Evolutionary conservation across 495 filamentous ascomycete genomes (phyloP).

Genomic region (Penicillium canariense): DNA sequence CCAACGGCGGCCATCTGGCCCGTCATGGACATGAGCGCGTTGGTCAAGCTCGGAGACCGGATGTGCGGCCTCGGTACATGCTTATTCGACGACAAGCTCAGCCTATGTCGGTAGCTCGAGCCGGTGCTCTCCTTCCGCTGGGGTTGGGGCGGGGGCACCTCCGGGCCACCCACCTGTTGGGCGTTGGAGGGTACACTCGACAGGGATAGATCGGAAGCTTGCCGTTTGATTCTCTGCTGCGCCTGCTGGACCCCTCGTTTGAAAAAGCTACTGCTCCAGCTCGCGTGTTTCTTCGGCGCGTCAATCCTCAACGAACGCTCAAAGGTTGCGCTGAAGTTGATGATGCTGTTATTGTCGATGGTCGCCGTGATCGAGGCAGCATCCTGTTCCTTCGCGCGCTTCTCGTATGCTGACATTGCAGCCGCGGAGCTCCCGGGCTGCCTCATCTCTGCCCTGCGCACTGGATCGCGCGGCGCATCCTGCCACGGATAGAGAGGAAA

Average conservation of each 20-base stretch:
- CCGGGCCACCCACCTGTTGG: conserved; percentile 33
- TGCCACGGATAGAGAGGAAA: conserved; percentile 44
- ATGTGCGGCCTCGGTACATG: conserved; percentile 52
- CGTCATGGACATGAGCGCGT: conserved; percentile 61
- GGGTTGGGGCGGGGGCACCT: conserved; percentile 12
- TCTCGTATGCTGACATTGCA: conserved; percentile 46
- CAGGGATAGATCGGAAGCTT: conserved; percentile 35
- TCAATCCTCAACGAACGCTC: conserved; percentile 57
- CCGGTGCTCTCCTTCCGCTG: conserved; percentile 51
- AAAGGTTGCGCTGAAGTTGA: conserved; percentile 54
- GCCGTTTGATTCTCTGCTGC: conserved; percentile 31
- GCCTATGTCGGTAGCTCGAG: conserved; percentile 46
- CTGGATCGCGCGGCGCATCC: conserved; percentile 33
- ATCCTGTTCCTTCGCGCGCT: conserved; percentile 44
- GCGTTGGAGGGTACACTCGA: conserved; percentile 27
- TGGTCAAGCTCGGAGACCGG: conserved; percentile 61
- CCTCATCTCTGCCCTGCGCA: conserved; percentile 31
- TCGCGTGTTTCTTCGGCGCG: conserved; percentile 30
- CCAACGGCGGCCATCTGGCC: conserved; percentile 62
- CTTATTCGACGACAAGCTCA: conserved; percentile 51
- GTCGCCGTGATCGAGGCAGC: conserved; percentile 64
- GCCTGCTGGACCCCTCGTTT: conserved; percentile 53
- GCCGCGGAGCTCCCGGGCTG: conserved; percentile 46
- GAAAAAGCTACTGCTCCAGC: conserved; percentile 43
- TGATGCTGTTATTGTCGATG: conserved; percentile 58